phyloP scores from a whole-genome alignment of 192 early-diverging fungal species.

The Coemansia aciculifera region DNA sequence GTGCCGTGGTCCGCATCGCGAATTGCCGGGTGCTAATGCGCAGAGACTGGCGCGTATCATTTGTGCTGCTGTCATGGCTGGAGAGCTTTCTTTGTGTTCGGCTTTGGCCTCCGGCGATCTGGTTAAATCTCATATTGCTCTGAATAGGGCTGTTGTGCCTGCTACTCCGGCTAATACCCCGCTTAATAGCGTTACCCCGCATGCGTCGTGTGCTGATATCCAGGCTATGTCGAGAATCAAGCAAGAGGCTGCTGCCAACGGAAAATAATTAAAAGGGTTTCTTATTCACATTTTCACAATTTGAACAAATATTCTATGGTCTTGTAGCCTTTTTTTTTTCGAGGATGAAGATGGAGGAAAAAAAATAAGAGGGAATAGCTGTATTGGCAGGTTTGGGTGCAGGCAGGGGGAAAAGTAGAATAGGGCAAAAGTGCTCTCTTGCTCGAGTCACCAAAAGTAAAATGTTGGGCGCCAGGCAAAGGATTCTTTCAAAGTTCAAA shows the following conservation, averaged over 20 bases:
- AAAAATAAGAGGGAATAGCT: too few relatives aligned
- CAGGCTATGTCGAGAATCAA: constrained; percentile 6
- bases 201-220: constrained; percentile 25
- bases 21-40: constrained; percentile 79
- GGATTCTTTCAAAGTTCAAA: too few relatives aligned
- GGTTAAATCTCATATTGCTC: constrained; percentile 85
- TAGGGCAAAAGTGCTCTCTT: too few relatives aligned
- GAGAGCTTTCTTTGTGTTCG: constrained; percentile 82
- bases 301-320: too few relatives aligned
- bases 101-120: constrained; percentile 88
- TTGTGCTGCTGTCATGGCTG: constrained; percentile 88
- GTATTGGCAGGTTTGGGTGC: too few relatives aligned
- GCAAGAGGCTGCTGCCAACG: constrained; percentile 23
- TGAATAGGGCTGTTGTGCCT: constrained; percentile 68
- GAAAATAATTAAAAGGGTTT: constrained; percentile 4
- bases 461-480: background rate
- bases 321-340: too few relatives aligned
- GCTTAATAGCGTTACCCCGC: constrained; percentile 14
- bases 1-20: constrained; percentile 76
- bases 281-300: background rate
- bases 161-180: constrained; percentile 35
- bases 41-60: constrained; percentile 84
- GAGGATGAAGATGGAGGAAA: too few relatives aligned
- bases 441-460: too few relatives aligned
- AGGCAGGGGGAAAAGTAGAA: too few relatives aligned